Percentiles rank a stretch among this genome's conserved stretches.
phyloP scores from a whole-genome alignment of 306 rosid genomes.

The Medicago arabica region DNA sequence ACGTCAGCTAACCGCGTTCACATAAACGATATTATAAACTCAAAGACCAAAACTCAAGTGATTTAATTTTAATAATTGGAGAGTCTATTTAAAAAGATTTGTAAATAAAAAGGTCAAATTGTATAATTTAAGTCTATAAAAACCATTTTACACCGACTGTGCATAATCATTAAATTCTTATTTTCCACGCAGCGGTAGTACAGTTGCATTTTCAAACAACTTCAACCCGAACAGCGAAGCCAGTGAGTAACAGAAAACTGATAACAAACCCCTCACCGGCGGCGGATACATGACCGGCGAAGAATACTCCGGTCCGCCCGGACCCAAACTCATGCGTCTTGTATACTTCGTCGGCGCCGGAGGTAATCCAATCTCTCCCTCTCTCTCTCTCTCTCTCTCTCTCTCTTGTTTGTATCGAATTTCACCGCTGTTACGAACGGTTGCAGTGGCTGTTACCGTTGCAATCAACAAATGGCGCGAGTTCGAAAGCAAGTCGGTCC shows the following conservation, averaged over 20 bases:
- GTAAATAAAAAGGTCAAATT: too few relatives aligned
- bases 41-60: too few relatives aligned
- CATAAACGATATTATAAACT: too few relatives aligned
- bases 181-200: too few relatives aligned
- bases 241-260: not conserved
- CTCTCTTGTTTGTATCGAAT: not conserved
- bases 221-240: not conserved
- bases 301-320: conserved; percentile 81
- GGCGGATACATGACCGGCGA: conserved; percentile 69
- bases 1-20: too few relatives aligned
- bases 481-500: conserved; percentile 54
- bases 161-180: too few relatives aligned
- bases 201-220: not conserved
- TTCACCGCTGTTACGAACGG: not conserved
- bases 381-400: not conserved
- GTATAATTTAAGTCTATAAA: too few relatives aligned
- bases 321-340: conserved; percentile 77
- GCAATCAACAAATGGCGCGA: conserved; percentile 68
- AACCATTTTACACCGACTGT: too few relatives aligned
- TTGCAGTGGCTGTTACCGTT: conserved; percentile 58
- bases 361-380: conserved; percentile 56
- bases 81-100: too few relatives aligned
- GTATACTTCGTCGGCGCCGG: conserved; percentile 79
- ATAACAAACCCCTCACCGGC: conserved; percentile 24
- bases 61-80: too few relatives aligned